Base-by-base conservation (phyloP, 495 filamentous ascomycete species). In the Xylaria longipes region DNA sequence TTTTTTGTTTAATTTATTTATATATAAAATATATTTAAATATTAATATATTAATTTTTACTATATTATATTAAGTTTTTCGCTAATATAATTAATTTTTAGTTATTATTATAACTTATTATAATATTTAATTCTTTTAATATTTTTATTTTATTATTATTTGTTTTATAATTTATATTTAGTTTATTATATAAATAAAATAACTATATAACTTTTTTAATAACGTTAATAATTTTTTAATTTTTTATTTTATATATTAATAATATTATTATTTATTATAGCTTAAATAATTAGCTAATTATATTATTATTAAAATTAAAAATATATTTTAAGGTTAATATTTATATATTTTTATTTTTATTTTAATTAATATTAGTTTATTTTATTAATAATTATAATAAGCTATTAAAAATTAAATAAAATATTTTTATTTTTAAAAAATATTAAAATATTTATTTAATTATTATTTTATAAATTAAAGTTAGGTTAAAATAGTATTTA, bases 21-120 rank as follows among this genome's bases (percentile, higher is more conserved):
- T 27, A 27, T 2, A 57, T 57, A 35, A 25, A 57, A 57, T 57
- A 57, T 12, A 12, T 6, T 57, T 57, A 57, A 57, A 57, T 57
- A 31, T 57, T 57, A 35, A 57, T 57, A 57, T 57, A 57, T 17
- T 11, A 11, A 8, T 57, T 57, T 7, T 33, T 33, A 35, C 35
- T 57, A 57, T 57, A 17, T 17, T 57, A 57, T 57, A 35, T 57
- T 57, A 57, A 35, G 27, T 57, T 57, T 33, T 57, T 57, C 35
- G 5, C 27, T 31, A 57, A 35, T 35, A 27, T 54, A 54, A 54
- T 54, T 22, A 25, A 22, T 27, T 27, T 27, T 27, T 54, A 27
- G 22, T 54, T 54, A 54, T 54, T 27, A 27, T 27, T 54, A 54
- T 54, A 54, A 22, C 11, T 54, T 54, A 54, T 54, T 54, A 54